Percentiles rank a stretch among this genome's conserved stretches.
Evolutionary conservation across 371 early-diverging fungal species (phyloP).

Genomic region (Umbelopsis sp.): DNA sequence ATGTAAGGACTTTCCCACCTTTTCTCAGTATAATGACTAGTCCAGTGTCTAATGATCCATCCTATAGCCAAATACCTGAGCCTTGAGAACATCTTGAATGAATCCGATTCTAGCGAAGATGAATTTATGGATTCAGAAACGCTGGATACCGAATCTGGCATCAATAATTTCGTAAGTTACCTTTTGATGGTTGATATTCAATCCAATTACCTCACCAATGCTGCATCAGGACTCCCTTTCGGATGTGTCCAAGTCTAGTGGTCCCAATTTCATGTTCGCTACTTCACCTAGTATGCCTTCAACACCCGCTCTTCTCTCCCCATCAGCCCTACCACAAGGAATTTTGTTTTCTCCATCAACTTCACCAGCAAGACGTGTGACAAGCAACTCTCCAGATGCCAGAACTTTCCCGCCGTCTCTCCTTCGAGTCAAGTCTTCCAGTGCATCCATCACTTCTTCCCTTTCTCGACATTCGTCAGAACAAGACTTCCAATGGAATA

Average conservation of each 20-base stretch:
- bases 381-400: conserved; percentile 19
- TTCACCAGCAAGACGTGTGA: conserved; percentile 13
- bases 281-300: conserved; percentile 31
- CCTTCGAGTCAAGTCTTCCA: conserved; percentile 16
- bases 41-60: not conserved
- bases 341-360: conserved; percentile 25
- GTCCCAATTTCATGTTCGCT: not conserved
- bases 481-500: conserved; percentile 1
- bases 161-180: conserved; percentile 40
- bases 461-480: conserved; percentile 35
- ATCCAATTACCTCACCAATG: not conserved
- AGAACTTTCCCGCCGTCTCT: conserved; percentile 22
- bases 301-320: conserved; percentile 24
- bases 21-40: no score
- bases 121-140: conserved; percentile 41
- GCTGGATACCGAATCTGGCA: conserved; percentile 44
- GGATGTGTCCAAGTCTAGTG: conserved; percentile 34
- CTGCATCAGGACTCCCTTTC: conserved; percentile 44
- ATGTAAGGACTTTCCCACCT: conserved; percentile 45
- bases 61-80: conserved; percentile 48
- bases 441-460: conserved; percentile 13
- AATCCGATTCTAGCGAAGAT: conserved; percentile 46
- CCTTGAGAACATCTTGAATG: conserved; percentile 59
- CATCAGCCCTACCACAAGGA: conserved; percentile 21
- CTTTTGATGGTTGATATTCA: not conserved